phyloP scores from a whole-genome alignment of 1,139 yeast species.

The Saccharomycopsis hybrid region DNA sequence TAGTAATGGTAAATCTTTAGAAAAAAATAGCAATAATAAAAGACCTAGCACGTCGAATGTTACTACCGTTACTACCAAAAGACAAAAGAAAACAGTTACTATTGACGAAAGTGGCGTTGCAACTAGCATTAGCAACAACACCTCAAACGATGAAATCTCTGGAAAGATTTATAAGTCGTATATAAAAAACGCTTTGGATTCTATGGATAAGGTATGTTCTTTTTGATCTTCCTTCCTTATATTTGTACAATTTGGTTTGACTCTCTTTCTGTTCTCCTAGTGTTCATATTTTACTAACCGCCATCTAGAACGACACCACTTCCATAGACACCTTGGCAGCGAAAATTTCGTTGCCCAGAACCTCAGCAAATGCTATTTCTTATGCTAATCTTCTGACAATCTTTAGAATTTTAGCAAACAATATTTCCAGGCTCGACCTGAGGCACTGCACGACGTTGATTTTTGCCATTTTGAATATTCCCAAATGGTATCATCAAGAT shows the following conservation, averaged over 20 bases:
- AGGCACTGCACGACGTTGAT: conserved; percentile 40
- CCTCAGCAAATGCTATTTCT: conserved; percentile 38
- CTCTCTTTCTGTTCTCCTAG: no score
- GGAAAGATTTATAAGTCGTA: conserved; percentile 35
- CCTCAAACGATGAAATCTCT: neutral
- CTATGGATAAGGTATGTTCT: conserved; percentile 51
- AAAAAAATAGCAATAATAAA: neutral
- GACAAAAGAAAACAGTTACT: neutral
- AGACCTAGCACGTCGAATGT: neutral
- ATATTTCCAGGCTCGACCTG: conserved; percentile 46
- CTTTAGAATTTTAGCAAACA: conserved; percentile 41
- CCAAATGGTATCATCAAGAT: conserved; percentile 51
- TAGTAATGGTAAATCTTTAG: neutral
- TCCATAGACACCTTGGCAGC: conserved; percentile 41
- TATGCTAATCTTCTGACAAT: conserved; percentile 37
- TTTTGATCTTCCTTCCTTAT: neutral
- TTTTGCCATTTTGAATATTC: conserved; percentile 42
- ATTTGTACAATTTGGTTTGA: no score
- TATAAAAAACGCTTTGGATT: conserved; percentile 63
- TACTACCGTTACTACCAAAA: neutral
- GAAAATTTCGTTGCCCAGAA: conserved; percentile 37
- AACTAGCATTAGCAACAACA: conserved; percentile 16
- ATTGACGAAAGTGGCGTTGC: neutral
- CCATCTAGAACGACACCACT: no score
- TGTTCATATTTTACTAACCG: no score